phyloP scores from a whole-genome alignment of 2,329 filamentous ascomycete genomes.

The Sordariomycetes sp. region DNA sequence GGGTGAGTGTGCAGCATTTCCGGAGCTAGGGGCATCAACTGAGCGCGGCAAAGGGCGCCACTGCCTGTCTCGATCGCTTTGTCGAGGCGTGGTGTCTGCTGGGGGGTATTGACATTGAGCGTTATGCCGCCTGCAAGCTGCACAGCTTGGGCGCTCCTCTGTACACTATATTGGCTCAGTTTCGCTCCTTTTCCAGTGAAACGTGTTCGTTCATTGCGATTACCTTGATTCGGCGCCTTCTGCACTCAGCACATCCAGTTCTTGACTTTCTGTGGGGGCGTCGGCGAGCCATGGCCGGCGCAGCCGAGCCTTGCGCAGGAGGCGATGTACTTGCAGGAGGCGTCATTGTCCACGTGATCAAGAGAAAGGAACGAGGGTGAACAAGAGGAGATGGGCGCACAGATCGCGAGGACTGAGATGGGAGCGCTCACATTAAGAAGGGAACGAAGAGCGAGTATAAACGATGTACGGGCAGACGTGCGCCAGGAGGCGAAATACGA shows the following conservation, averaged over 20 bases:
- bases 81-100: not conserved
- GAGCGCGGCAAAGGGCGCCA: not conserved
- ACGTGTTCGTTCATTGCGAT: not conserved
- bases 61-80: not conserved
- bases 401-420: no score
- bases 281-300: not conserved
- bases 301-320: not conserved
- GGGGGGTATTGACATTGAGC: constrained; percentile 5
- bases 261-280: constrained; percentile 8
- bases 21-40: not conserved
- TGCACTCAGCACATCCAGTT: constrained; percentile 7
- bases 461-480: no score
- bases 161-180: constrained; percentile 5
- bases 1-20: not conserved
- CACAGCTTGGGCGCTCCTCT: constrained; percentile 7
- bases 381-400: no score
- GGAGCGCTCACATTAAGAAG: no score
- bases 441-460: no score
- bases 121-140: constrained; percentile 6
- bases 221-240: constrained; percentile 10
- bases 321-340: not conserved
- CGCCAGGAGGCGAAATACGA: not conserved
- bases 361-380: not conserved
- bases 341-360: not conserved
- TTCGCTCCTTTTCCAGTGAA: not conserved